phyloP scores from a whole-genome alignment of 1,284 basidiomycete species.

The Cutaneotrichosporon sp. region DNA sequence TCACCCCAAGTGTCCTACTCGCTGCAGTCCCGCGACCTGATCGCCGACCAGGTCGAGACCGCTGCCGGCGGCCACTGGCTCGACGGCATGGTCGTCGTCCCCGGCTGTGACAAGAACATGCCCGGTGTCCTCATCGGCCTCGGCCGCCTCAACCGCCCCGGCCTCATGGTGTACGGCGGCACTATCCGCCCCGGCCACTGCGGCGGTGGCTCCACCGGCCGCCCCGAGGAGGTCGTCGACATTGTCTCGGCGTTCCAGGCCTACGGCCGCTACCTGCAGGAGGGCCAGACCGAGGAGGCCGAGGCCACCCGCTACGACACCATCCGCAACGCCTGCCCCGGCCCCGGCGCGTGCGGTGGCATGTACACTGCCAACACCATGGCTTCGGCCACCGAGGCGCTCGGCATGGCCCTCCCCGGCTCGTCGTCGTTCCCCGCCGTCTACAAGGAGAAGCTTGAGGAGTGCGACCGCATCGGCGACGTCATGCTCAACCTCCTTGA shows the following conservation, averaged over 20 bases:
- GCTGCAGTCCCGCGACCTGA: constrained; percentile 91
- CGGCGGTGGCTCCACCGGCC: constrained; percentile 55
- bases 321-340: constrained; percentile 88
- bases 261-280: constrained; percentile 88
- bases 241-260: constrained; percentile 94
- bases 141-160: constrained; percentile 88
- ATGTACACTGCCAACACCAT: constrained; percentile 95
- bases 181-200: constrained; percentile 89
- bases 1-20: constrained; percentile 76
- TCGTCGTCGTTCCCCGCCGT: constrained; percentile 94
- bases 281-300: constrained; percentile 78
- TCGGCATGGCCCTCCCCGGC: constrained; percentile 96
- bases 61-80: constrained; percentile 97
- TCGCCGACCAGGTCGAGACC: constrained; percentile 94
- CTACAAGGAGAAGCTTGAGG: constrained; percentile 71
- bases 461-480: constrained; percentile 77
- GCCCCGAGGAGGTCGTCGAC: constrained; percentile 66
- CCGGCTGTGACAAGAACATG: constrained; percentile 99
- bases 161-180: constrained; percentile 96
- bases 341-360: constrained; percentile 93
- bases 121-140: constrained; percentile 92
- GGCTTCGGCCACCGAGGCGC: constrained; percentile 85
- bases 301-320: constrained; percentile 80
- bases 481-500: constrained; percentile 83
- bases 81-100: constrained; percentile 96